Conservation (phyloP, 108 stramenopile species). For the Nitzschia inconspicua region DNA sequence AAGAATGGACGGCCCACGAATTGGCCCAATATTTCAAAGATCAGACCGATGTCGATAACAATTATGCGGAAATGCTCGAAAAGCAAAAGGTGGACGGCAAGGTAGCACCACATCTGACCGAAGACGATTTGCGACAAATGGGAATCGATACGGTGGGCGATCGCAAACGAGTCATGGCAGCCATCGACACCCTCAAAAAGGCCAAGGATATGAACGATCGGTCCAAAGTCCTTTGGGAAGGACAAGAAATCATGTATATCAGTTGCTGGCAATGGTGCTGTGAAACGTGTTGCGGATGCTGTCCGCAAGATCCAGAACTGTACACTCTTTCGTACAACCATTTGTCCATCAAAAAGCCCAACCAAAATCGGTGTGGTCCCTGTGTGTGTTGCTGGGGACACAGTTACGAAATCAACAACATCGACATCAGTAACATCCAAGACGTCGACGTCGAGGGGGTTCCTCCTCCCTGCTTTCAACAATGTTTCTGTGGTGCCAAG, state of each 20-base stretch:
- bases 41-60: neutral
- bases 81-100: conserved; percentile 30
- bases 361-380: conserved; percentile 23
- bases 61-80: conserved; percentile 13
- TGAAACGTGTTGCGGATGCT: conserved; percentile 27
- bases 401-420: conserved; percentile 26
- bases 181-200: conserved; percentile 11
- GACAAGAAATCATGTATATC: conserved; percentile 28
- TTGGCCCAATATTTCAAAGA: conserved; percentile 9
- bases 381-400: conserved; percentile 28
- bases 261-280: neutral
- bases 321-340: conserved; percentile 23
- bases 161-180: conserved; percentile 17
- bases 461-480: conserved; percentile 27
- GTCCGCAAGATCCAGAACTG: conserved; percentile 20
- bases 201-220: conserved; percentile 9
- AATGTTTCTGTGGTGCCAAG: conserved; percentile 26
- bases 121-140: conserved; percentile 35
- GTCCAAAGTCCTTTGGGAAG: conserved; percentile 22
- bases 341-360: conserved; percentile 19
- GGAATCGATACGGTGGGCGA: conserved; percentile 26
- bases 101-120: conserved; percentile 22
- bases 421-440: conserved; percentile 28
- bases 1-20: conserved; percentile 6
- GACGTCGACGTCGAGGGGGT: conserved; percentile 35